Base-by-base conservation (phyloP, 345 rosid genomes). In the Ceriops tagal region DNA sequence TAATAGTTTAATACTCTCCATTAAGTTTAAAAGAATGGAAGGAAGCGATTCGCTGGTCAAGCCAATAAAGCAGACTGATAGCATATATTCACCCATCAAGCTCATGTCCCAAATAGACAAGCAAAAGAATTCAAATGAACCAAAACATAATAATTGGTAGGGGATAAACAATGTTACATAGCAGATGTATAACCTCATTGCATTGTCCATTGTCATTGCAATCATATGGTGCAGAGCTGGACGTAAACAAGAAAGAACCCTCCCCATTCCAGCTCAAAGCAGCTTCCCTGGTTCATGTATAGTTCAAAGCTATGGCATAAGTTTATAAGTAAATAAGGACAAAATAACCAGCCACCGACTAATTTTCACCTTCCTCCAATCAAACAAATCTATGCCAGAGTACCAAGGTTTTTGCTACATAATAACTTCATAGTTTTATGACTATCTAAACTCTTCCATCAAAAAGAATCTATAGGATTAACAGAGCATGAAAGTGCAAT, bases 141-240 rank as follows among this genome's bases (percentile, higher is more conserved):
- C 53, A 53, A 64, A 43, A 68, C 47, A 34, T 46, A 22, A 65
- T 51, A 34, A 18, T 13, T n/a, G 31, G 8, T 30, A 55, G 62
- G 30, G 22, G 53, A 5, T 72, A 47, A 67, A 64, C 9, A 67
- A 52, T 37, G 53, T 32, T 13, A 66, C 53, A 65, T 11, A 47
- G 59, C 66, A 69, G 64, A 59, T 53, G 56, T 46, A 61, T 71
- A 81, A 93, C 97, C 97, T 91, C 97, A 51, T 88, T 74, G 71
- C 97, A 93, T 3, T 67, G 75, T 78, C 96, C 97, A 65, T 93
- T 92, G 83, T 88, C 81, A 63, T 55, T 67, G 81, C 97, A 83
- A 76, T 93, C 96, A 77, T 73, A 93, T 5, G 88, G 89, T 68
- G 95, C 92, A 61, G 97, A 86, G 78, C 97, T 93, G 24, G 98